These are phyloP conservation scores for Colletotrichum higginsianum DNA, from an alignment of 2,329 filamentous ascomycete species.

Conservation along the genomic window DNA sequence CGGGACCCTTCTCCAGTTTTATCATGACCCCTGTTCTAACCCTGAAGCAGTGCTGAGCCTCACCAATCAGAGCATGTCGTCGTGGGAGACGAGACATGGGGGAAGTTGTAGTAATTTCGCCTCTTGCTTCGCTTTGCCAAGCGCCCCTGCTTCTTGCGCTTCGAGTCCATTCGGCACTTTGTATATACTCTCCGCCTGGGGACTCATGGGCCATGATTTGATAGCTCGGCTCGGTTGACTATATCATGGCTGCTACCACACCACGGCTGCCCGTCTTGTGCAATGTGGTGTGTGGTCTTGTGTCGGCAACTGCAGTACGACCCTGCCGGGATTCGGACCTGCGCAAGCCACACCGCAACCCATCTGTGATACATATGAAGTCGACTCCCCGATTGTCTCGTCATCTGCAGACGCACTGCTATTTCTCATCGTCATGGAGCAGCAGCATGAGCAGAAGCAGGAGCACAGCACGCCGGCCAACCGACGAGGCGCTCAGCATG, in stretches of 20 bases:
- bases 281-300: background rate
- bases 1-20: constrained; percentile 2
- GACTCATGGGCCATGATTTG: background rate
- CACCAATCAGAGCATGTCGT: constrained; percentile 30
- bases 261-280: background rate
- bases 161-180: constrained; percentile 28
- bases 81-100: constrained; percentile 26
- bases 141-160: background rate
- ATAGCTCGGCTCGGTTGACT: background rate
- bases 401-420: constrained; percentile 9
- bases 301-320: constrained; percentile 17
- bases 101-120: constrained; percentile 34
- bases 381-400: background rate
- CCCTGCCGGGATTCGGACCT: constrained; percentile 14
- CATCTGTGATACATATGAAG: background rate
- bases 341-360: constrained; percentile 21
- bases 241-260: background rate
- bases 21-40: constrained; percentile 18
- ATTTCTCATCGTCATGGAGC: background rate
- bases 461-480: background rate
- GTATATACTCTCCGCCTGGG: constrained; percentile 4
- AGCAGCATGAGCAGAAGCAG: background rate
- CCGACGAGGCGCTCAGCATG: background rate
- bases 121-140: constrained; percentile 31
- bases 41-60: constrained; percentile 20